Conservation (phyloP, 768 basidiomycete species). For the Mycena sanguinolenta region DNA sequence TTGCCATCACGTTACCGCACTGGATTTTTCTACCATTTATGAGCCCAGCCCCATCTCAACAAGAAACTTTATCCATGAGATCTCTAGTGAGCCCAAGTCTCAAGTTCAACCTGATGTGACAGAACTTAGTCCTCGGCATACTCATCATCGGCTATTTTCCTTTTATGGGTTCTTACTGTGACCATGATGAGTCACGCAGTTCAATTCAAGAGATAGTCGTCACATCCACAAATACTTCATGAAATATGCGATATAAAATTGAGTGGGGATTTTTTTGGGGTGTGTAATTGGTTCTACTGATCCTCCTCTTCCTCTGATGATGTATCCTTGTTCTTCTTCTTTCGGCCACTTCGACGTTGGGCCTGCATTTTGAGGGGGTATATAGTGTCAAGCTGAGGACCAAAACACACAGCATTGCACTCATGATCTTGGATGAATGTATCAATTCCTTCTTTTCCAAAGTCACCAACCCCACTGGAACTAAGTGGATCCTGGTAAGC, state of each 20-base stretch:
- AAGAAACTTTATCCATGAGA: not conserved
- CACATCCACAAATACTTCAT: too few relatives aligned
- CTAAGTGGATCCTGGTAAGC: not conserved
- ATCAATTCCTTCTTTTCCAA: not conserved
- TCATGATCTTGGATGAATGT: not conserved
- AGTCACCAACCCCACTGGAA: not conserved
- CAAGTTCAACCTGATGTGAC: too few relatives aligned
- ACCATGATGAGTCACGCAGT: too few relatives aligned
- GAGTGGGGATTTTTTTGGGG: not conserved
- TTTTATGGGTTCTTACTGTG: too few relatives aligned
- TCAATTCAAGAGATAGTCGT: too few relatives aligned
- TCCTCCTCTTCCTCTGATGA: not conserved
- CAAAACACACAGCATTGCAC: not conserved
- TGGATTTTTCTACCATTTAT: too few relatives aligned
- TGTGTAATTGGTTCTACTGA: not conserved
- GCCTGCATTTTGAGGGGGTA: not conserved
- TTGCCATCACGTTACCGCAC: too few relatives aligned
- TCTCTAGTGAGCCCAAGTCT: too few relatives aligned
- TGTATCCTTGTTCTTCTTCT: not conserved
- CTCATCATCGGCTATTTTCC: too few relatives aligned
- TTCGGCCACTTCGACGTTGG: not conserved
- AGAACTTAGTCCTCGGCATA: too few relatives aligned
- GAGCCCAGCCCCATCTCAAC: too few relatives aligned
- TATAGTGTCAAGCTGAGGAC: not conserved
- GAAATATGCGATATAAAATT: not conserved